Evolutionary conservation across 331 rosid species (phyloP), one percentile per base, ranked within the genome.

Genomic region (Dryas integrifolia): DNA sequence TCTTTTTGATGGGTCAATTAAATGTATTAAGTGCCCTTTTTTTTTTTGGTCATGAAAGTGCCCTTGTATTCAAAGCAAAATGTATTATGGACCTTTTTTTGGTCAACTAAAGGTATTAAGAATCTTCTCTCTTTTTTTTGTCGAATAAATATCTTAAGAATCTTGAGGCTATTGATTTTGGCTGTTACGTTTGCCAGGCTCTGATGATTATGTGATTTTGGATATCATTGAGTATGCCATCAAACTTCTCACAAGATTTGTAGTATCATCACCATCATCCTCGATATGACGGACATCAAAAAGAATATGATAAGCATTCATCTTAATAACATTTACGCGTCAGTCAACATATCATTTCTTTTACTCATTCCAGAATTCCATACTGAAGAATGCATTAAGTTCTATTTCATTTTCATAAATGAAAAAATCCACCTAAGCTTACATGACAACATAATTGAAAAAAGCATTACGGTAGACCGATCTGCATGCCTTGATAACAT

Each of bases 371-470:
- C 56, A 57, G 43, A 24, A 26, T 35, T 35, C 13, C 52, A 58
- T 21, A 11, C 18, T 9, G 45, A 46, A 30, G 24, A 30, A 58
- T 8, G 63, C 43, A 13, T 51, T 0, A 21, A 35, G 65, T 65
- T 41, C 56, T 14, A 18, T 18, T 43, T 43, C 49, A 63, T 58
- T 53, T 41, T 53, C 58, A 49, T 55, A 50, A 30, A 30, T 30
- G 24, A 65, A 67, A 63, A 21, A 41, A 49, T 55, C 67, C 65
- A 75, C 35, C 38, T 56, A 50, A 65, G 41, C 41, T 39, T 53
- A 79, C 60, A 58, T 50, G 41, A 51, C 53, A 67, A 13, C n/a
- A 61, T 9, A 51, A 65, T 9, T 5, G 65, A 41, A 58, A 48
- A 45, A 53, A 6, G 61, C 71, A 69, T 7, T 44, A 43, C 21